A percentile compares a stretch with the other conserved stretches of the same genome.
phyloP scores from a whole-genome alignment of 768 basidiomycete genomes.

The Trametes coccinea region DNA sequence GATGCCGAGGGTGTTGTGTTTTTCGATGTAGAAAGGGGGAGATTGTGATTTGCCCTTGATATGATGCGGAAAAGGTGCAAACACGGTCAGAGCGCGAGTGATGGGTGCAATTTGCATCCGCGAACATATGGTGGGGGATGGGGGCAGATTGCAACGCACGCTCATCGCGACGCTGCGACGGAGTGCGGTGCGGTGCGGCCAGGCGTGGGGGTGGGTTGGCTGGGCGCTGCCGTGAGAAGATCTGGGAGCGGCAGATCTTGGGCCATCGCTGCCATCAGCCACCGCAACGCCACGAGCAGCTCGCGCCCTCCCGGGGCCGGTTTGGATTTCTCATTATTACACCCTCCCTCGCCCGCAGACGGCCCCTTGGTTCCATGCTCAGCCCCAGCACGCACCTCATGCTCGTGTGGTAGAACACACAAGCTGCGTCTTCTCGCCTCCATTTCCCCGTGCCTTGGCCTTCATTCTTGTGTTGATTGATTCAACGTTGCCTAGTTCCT shows the following conservation, averaged over 20 bases:
- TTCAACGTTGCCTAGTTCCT: slow-evolving; percentile 11
- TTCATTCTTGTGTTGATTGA: slow-evolving; percentile 17
- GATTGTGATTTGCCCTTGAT: background rate
- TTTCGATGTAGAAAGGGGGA: background rate
- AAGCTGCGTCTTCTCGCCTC: background rate
- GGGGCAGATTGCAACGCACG: no score
- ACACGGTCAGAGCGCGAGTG: background rate
- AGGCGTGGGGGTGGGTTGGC: background rate
- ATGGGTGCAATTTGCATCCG: slow-evolving; percentile 25
- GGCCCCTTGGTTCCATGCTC: no score
- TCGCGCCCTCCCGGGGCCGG: slow-evolving; percentile 6
- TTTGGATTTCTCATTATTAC: slow-evolving; percentile 13
- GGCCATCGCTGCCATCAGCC: slow-evolving; percentile 10
- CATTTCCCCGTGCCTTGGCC: slow-evolving; percentile 5
- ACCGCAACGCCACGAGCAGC: slow-evolving; percentile 5
- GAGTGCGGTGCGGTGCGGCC: background rate
- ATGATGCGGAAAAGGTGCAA: background rate
- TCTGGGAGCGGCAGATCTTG: slow-evolving; percentile 16
- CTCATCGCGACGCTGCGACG: background rate
- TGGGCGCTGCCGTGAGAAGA: slow-evolving; percentile 22
- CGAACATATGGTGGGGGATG: slow-evolving; percentile 17
- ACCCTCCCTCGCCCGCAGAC: background rate
- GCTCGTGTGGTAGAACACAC: background rate
- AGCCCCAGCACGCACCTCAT: background rate
- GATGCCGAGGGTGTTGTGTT: slow-evolving; percentile 2